These are phyloP conservation scores for Euphrasia arctica DNA, from an alignment of 305 asterid species.

Conservation along the genomic window DNA sequence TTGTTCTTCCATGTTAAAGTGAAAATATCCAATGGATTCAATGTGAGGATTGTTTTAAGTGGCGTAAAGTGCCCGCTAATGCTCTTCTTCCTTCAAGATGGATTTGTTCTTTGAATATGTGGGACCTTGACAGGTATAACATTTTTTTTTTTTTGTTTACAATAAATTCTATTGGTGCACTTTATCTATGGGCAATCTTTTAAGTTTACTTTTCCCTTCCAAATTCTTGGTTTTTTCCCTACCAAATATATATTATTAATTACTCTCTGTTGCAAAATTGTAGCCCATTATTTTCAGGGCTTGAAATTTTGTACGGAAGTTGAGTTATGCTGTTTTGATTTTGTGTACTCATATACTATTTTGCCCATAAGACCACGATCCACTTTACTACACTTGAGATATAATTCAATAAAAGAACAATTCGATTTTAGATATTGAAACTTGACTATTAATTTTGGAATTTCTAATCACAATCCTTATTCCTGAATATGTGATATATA, in stretches of 20 bases:
- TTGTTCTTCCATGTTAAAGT: constrained; percentile 34
- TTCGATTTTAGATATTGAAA: background rate
- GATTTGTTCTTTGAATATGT: constrained; percentile 71
- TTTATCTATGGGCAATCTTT: background rate
- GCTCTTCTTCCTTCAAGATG: constrained; percentile 76
- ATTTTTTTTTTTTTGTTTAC: constrained; percentile 15
- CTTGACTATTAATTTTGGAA: too few relatives aligned
- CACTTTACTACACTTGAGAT: background rate
- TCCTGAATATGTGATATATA: too few relatives aligned
- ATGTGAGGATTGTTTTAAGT: constrained; percentile 89
- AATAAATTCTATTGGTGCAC: constrained; percentile 3
- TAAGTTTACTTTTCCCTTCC: background rate
- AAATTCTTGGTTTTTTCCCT: background rate
- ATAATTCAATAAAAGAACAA: background rate
- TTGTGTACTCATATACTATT: background rate
- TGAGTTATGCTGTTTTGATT: background rate
- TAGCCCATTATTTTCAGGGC: background rate
- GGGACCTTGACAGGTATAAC: constrained; percentile 73
- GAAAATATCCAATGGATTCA: constrained; percentile 74
- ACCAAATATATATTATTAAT: background rate
- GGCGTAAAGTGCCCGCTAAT: constrained; percentile 83
- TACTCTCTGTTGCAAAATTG: background rate
- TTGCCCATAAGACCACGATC: background rate
- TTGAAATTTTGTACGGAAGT: background rate
- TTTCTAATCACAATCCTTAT: too few relatives aligned